Evolutionary conservation across 495 filamentous ascomycete species (phyloP).

Genomic region (Aspergillus sclerotioniger): DNA sequence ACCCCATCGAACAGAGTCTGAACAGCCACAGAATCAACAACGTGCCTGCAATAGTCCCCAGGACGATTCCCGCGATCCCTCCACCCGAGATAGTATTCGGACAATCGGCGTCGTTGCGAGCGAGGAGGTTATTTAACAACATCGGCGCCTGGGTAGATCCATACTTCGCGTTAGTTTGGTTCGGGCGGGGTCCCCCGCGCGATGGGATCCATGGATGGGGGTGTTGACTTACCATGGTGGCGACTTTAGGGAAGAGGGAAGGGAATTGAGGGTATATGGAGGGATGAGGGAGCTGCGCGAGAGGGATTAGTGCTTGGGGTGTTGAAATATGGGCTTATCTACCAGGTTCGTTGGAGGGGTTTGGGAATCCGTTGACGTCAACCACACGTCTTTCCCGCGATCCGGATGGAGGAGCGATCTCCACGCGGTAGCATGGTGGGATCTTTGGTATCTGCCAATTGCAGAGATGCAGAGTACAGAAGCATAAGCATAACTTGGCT

Average conservation of each 20-base stretch:
- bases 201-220: neutral
- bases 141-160: neutral
- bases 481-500: no score
- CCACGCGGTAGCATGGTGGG: neutral
- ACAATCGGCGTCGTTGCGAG: neutral
- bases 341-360: neutral
- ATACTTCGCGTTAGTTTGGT: no score
- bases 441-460: neutral
- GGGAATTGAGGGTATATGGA: neutral
- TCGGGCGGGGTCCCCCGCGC: no score
- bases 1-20: constrained; percentile 24
- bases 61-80: constrained; percentile 59
- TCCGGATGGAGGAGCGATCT: neutral
- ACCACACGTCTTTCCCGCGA: constrained; percentile 19
- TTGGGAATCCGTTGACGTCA: constrained; percentile 28
- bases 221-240: neutral
- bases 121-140: neutral
- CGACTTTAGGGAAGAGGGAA: neutral
- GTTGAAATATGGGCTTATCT: neutral
- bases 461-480: no score
- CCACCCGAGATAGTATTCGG: constrained; percentile 41
- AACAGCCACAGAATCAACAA: constrained; percentile 55
- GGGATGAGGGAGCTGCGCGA: neutral
- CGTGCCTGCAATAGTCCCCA: constrained; percentile 56
- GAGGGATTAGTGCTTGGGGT: neutral